Evolutionary conservation across 306 rosid species (phyloP), one percentile per base, ranked within the genome.

Genomic region (Dalbergia cochinchinensis): DNA sequence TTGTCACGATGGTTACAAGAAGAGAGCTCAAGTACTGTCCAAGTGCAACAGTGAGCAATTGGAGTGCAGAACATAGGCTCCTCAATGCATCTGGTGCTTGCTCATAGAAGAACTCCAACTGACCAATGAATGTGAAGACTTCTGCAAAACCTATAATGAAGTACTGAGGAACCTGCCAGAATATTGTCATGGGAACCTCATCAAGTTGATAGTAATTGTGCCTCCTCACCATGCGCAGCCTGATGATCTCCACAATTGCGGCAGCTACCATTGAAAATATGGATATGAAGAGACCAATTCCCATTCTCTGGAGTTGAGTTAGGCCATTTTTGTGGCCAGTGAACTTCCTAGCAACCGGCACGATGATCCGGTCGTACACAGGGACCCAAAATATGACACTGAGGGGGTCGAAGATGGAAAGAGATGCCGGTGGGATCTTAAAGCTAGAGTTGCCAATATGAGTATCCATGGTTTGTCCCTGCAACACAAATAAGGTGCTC

Each of bases 331-430:
- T 88, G 34, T 85, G 86, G 8, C 97, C 92, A 0, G 84, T 92
- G 88, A 85, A 78, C 82, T 82, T 85, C 64, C 89, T 82, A 1
- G 85, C 91, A 0, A 60, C 6, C 5, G 96, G 93, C 68, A 91
- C 93, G 3, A 94, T 89, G 87, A 92, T 80, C 44, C 84, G 72
- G 53, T 94, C 98, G 19, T 92, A 94, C 12, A 94, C 62, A 4
- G 97, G 98, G 55, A 94, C 97, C 98, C 97, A 91, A 54, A 92
- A 85, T 68, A 94, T 85, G 85, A 94, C 97, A 26, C 97, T 92
- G 14, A 94, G 77, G 15, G 97, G 76, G 90, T 92, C 97, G 15
- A 93, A 90, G 79, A 91, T 81, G 0, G 90, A 73, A 26, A 93
- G 91, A 20, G 97, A 76, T 20, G 98, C 95, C 4, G 98, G 65